Base-by-base conservation (phyloP, 148 eudicot species). In the Cornus florida region DNA sequence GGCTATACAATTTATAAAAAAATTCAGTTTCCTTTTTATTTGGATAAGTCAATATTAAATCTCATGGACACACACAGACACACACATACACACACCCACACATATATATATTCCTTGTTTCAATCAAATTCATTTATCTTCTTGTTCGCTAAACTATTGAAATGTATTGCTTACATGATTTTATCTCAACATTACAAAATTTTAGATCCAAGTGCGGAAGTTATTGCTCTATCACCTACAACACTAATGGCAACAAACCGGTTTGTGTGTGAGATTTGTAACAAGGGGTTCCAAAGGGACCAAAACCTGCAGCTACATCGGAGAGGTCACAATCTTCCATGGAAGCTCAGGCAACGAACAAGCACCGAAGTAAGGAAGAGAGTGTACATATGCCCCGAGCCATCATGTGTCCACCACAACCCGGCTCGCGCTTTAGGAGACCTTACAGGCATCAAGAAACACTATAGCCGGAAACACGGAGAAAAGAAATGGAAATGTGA, bases 401-500 rank as follows among this genome's bases (percentile, higher is more conserved):
- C 86, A 0, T 43, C 82, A 3, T 89, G 91, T 56, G 83, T 89
- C 57, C 91, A 89, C 77, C 88, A 89, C 82, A 85, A 84, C 62
- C 85, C 88, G 2, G 71, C 82, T 32, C 86, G 91, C 6, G 91
- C 91, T 5, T 59, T 89, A 6, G 91, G 91, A 6, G 91, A 89
- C 70, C 85, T 89, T 2, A 89, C 91, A 0, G 91, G 91, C 6
- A 89, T 89, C 71, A 89, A 89, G 81, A 89, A 89, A 73, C 91
- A 89, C 74, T 89, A 70, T 72, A 89, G 91, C 66, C 66, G 91
- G 38, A 89, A 89, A 71, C 91, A 89, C 35, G 91, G 91, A 0
- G 91, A 89, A 83, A 89, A 86, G 73, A 89, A 89, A 60, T 89
- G 91, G 91, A 89, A 89, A 75, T 89, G 91, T 67, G 88, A 89